Base-by-base conservation (phyloP, 495 filamentous ascomycete genomes). In the Haplographium delicatum region DNA sequence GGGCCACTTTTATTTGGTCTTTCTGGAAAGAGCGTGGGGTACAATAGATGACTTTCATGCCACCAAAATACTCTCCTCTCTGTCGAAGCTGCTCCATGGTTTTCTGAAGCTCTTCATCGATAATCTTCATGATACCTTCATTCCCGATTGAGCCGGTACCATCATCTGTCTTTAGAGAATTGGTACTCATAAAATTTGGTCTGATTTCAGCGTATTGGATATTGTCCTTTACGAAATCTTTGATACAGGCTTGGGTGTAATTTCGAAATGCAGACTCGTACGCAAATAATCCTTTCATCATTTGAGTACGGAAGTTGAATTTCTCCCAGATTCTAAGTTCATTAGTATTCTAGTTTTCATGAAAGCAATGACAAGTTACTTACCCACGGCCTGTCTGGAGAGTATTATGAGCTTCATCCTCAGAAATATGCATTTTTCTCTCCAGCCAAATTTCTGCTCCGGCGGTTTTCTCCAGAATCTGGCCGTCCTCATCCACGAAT, bases 231-330 rank as follows among this genome's bases (percentile, higher is more conserved):
- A 68, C 68, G 40, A 79, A 80, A 50, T 76, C 71, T 43, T 72
- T 56, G 9, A 80, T 57, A 55, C 69, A 74, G 10, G 55, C 58
- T 5, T 51, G 59, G 0, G 71, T 79, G 53, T 80, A 80, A 40
- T 50, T 56, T 18, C 61, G 60, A 51, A 75, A 79, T 0, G 75
- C 76, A 1, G 63, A 70, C 58, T 70, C 67, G 40, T 80, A 80
- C 44, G 75, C 77, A 63, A 79, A 78, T n/a, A 80, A 57, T 0
- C 76, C 76, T 49, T 80, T 80, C 75, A 80, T 78, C 73, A 80
- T 76, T 46, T 74, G 72, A 20, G 76, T 80, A 4, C 75, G 67
- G 25, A 65, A 65, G 53, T 77, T 74, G 51, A 80, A 80, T 44
- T 68, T 70, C 31, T 75, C 66, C 76, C 76, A 80, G 34, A 75